A percentile compares a stretch with the other conserved stretches of the same genome.
phyloP scores from a whole-genome alignment of 495 filamentous ascomycete genomes.

The Xylaria telfairii region DNA sequence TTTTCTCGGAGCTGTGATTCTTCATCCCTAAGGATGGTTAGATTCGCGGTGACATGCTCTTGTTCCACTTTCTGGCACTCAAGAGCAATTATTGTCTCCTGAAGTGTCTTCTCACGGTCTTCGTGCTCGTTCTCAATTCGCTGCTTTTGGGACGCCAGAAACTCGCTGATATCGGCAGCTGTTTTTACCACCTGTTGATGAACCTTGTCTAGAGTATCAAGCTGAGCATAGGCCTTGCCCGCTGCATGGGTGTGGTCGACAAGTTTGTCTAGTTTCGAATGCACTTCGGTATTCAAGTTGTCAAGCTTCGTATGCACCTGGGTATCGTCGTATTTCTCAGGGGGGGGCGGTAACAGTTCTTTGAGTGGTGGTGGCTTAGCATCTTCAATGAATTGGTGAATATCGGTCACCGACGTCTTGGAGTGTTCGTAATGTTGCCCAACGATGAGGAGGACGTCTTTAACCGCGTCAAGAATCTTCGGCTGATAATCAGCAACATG shows the following conservation, averaged over 20 bases:
- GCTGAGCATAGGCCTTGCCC: slow-evolving; percentile 62
- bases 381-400: slow-evolving; percentile 62
- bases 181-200: slow-evolving; percentile 87
- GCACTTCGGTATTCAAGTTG: slow-evolving; percentile 49
- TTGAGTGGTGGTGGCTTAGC: slow-evolving; percentile 52
- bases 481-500: slow-evolving; percentile 82
- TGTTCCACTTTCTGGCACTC: slow-evolving; percentile 80
- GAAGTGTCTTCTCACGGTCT: slow-evolving; percentile 77
- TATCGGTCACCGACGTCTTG: slow-evolving; percentile 50
- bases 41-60: slow-evolving; percentile 75
- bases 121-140: slow-evolving; percentile 81
- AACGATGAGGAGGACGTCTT: slow-evolving; percentile 81
- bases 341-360: slow-evolving; percentile 42
- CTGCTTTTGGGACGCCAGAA: slow-evolving; percentile 79
- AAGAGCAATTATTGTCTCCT: slow-evolving; percentile 80
- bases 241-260: slow-evolving; percentile 68
- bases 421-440: slow-evolving; percentile 81
- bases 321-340: slow-evolving; percentile 52
- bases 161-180: slow-evolving; percentile 84
- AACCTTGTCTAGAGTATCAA: slow-evolving; percentile 84
- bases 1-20: slow-evolving; percentile 48
- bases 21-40: slow-evolving; percentile 65
- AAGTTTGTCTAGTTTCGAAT: slow-evolving; percentile 86
- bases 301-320: slow-evolving; percentile 41
- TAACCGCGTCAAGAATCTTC: slow-evolving; percentile 79